Evolutionary conservation across 345 rosid genomes (phyloP).

Genomic region (Salix dunnii): DNA sequence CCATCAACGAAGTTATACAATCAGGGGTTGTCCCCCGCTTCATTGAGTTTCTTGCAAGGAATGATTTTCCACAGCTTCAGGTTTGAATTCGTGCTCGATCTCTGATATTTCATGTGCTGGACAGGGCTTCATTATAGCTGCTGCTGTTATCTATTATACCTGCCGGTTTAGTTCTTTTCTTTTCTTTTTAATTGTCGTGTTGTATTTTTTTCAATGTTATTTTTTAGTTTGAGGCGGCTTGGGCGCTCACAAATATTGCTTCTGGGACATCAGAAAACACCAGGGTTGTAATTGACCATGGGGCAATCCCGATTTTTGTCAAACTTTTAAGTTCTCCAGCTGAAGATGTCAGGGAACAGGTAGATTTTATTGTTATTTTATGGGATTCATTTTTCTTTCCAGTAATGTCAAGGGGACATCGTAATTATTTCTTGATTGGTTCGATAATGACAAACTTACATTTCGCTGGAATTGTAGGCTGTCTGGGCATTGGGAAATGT

Average conservation of each 20-base stretch:
- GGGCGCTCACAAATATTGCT: conserved; percentile 31
- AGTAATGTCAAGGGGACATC: background rate
- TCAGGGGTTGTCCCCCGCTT: conserved; percentile 32
- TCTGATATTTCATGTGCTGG: background rate
- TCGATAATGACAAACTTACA: background rate
- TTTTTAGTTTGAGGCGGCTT: conserved; percentile 28
- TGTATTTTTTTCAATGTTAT: background rate
- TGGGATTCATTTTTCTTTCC: background rate
- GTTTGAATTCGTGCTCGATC: conserved; percentile 1
- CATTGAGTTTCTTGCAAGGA: conserved; percentile 24
- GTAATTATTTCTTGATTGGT: background rate
- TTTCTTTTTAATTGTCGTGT: background rate
- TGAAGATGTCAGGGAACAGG: conserved; percentile 33
- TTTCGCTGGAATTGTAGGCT: conserved; percentile 11
- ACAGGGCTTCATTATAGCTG: background rate
- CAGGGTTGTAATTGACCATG: conserved; percentile 27
- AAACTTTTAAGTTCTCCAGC: conserved; percentile 22
- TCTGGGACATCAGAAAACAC: conserved; percentile 34
- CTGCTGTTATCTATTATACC: background rate
- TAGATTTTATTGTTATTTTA: background rate
- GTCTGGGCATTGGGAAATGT: conserved; percentile 35
- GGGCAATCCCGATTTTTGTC: conserved; percentile 27
- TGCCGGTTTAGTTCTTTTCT: background rate
- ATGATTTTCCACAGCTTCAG: conserved; percentile 33
- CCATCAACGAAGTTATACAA: conserved; percentile 29